Conservation (phyloP, 257 asterid genomes). For the Echites panduratus region DNA sequence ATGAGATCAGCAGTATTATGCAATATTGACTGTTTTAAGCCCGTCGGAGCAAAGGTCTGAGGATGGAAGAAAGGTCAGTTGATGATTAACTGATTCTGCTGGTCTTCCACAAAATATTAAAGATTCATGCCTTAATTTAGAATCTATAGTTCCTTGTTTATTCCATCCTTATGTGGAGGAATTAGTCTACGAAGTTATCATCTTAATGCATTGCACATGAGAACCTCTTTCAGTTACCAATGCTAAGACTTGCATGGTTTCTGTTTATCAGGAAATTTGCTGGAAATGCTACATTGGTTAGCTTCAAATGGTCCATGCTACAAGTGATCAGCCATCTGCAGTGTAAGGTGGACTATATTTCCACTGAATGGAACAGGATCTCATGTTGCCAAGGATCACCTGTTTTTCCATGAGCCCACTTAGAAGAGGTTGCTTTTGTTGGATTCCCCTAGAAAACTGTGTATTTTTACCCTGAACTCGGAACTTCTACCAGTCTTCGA, state of each 20-base stretch:
- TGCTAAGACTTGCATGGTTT: not conserved
- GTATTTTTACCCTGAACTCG: not conserved
- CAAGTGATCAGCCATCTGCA: not conserved
- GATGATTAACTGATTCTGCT: not conserved
- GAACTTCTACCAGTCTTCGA: not conserved
- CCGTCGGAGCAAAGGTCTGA: conserved; percentile 67
- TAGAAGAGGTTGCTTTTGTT: not conserved
- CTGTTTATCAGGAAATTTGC: conserved; percentile 9
- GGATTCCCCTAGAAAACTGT: not conserved
- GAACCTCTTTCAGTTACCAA: not conserved
- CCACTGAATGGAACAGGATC: not conserved
- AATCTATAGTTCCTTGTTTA: not conserved
- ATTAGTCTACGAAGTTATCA: not conserved
- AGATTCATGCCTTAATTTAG: not conserved
- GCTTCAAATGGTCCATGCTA: not conserved
- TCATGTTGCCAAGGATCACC: not conserved
- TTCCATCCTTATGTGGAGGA: not conserved
- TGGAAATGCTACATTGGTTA: not conserved
- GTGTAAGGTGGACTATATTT: not conserved
- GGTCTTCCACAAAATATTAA: not conserved
- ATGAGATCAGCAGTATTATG: conserved; percentile 94
- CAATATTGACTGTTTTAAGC: conserved; percentile 95
- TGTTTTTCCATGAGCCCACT: not conserved
- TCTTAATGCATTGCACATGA: not conserved
- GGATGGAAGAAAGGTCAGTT: conserved; percentile 37